Base-by-base conservation (phyloP, 352 stramenopile species). In the Hyphochytrium catenoides region DNA sequence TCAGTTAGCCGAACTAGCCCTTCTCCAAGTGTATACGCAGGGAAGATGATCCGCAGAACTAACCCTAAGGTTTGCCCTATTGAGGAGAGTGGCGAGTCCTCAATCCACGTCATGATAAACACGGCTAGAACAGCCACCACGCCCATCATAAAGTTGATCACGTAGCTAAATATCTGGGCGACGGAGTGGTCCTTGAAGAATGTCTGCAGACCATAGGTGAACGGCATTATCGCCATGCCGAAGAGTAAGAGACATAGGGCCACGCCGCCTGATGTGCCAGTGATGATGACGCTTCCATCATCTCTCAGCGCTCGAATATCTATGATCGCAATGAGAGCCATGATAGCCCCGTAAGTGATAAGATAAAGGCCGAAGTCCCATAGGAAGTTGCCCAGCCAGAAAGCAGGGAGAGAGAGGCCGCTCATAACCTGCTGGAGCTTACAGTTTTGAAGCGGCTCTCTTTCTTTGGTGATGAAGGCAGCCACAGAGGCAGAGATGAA, bases 391-490 rank as follows among this genome's bases (percentile, higher is more conserved):
- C 64, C 72, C 3, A 91, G 29, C 86, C 86, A 96, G 47, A 94
- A 96, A 0, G 72, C 59, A 1, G 37, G 37, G 14, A 91, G 50
- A 29, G 59, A 60, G 0, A 91, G 77, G 4, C 85, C 85, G 4
- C 67, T 78, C 11, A 95, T 77, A 52, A 52, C 74, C 50, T 89
- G 70, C 52, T 88, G 67, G 57, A 95, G 84, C 50, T 95, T 94
- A 6, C 70, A 65, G 46, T 89, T 92, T 21, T 73, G 73, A 31
- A 83, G 62, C 17, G 46, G 20, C 8, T 54, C 34, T 6, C 42
- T 39, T 40, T 96, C 83, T 24, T 76, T 66, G 15, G 95, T 82
- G 24, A 95, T 56, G 47, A 93, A 91, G 8, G 73, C 68, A 18
- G 74, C 79, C 40, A 79, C 72, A 7, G 63, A 72, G 1, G 66